Conservation (phyloP, 2,329 filamentous ascomycete species). For the Anisogramma anomala region DNA sequence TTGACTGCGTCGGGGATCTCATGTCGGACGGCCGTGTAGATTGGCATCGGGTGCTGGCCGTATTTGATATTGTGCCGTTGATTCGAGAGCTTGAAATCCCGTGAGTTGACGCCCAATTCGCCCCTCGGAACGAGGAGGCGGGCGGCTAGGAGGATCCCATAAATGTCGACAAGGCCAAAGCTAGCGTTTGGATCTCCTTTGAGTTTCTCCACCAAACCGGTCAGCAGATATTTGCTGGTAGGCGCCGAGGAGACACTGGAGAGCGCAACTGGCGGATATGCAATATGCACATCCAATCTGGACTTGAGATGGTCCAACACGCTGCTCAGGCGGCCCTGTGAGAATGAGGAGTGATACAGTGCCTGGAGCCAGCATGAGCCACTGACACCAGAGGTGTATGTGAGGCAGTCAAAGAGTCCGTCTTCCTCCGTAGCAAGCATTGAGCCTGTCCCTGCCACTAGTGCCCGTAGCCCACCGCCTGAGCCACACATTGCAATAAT, state of each 20-base stretch:
- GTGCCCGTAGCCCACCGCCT: conserved; percentile 76
- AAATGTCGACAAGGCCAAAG: conserved; percentile 87
- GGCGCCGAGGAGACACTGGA: conserved; percentile 73
- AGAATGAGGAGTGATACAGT: conserved; percentile 72
- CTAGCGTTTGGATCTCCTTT: conserved; percentile 69
- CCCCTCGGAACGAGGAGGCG: conserved; percentile 77
- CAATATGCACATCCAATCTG: conserved; percentile 77
- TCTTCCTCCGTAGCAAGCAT: conserved; percentile 74
- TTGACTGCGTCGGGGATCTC: conserved; percentile 66
- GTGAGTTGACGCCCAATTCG: conserved; percentile 62
- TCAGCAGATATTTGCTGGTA: conserved; percentile 83
- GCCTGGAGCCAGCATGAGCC: conserved; percentile 93
- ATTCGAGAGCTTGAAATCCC: conserved; percentile 83
- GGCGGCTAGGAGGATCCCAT: conserved; percentile 75
- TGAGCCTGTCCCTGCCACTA: conserved; percentile 84
- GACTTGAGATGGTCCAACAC: conserved; percentile 79
- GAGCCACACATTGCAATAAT: conserved; percentile 91
- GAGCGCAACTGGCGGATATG: conserved; percentile 78
- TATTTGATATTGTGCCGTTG: conserved; percentile 65
- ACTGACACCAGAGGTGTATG: conserved; percentile 90
- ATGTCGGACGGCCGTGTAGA: conserved; percentile 90
- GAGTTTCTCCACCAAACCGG: conserved; percentile 82
- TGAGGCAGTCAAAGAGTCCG: conserved; percentile 85
- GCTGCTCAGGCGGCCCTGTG: conserved; percentile 52
- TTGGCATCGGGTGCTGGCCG: conserved; percentile 77